Evolutionary conservation across 192 early-diverging fungal species (phyloP), one percentile per base, ranked within the genome.

Genomic region (Backusella mclennaniae): DNA sequence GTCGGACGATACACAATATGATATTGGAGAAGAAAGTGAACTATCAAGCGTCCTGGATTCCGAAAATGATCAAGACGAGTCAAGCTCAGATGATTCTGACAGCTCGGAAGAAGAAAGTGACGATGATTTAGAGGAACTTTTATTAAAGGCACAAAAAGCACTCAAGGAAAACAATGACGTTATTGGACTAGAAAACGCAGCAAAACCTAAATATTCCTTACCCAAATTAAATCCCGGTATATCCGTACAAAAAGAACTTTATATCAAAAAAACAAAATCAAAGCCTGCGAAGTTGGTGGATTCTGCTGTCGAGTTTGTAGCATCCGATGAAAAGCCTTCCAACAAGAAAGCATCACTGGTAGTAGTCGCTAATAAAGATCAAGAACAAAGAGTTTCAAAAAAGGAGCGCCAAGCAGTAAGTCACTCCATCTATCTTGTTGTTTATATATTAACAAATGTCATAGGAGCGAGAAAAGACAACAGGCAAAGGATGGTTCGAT

Each of bases 401-500:
- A 80, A 39, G 56, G 84, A 79, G 74, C 77, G 80, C 39, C 80
- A 78, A 79, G 77, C 80, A 83, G 83, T 83, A 79, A 31, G 17
- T 19, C 38, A 23, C 36, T 31, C 39, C 3, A 12, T 42, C 41
- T 71, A 21, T 31, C 19, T 0, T 41, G 1, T 11, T 44, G 14
- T 69, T 42, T 42, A 3, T 69, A 23, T 38, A 23, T 11, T 26
- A 14, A 68, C 4, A 35, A n/a, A 21, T 39, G 1, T 36, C 15
- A 7, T 44, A 83, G 77, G 59, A 73, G 36, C 70, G 77, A 52
- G 74, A 53, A 52, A 75, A 74, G 69, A 79, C 80, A 11, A 73
- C 77, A 31, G 82, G 79, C 33, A 73, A 73, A 82, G 87, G 89
- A 33, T 99, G 97, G 97, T 99, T 98, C 81, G 93, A 94, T 79